A percentile compares a stretch with the other conserved stretches of the same genome.
Conservation (phyloP, 345 rosid genomes). For the Ailanthus altissimus region DNA sequence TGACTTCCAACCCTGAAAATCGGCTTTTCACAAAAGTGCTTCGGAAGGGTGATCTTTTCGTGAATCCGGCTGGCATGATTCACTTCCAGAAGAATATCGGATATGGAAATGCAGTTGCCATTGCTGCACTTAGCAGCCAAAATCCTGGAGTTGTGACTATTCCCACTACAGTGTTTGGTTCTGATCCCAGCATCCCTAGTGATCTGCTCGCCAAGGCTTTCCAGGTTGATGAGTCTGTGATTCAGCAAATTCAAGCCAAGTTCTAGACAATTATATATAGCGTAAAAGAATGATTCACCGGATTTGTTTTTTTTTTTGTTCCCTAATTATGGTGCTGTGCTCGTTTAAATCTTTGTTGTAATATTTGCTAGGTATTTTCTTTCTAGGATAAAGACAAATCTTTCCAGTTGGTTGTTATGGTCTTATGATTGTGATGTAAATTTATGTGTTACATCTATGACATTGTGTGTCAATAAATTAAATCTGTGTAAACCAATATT, state of each 20-base stretch:
- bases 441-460: too few species aligned
- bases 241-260: not conserved
- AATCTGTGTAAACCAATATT: too few species aligned
- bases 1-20: conserved; percentile 23
- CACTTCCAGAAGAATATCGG: conserved; percentile 18
- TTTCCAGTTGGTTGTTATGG: too few species aligned
- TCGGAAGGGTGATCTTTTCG: conserved; percentile 11
- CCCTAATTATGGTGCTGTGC: not conserved
- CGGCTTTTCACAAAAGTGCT: conserved; percentile 10
- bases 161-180: conserved; percentile 11
- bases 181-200: not conserved
- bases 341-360: not conserved
- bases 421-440: too few species aligned
- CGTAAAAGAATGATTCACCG: not conserved
- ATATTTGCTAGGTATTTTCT: not conserved
- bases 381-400: not conserved
- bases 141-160: conserved; percentile 17
- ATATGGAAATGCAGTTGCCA: not conserved
- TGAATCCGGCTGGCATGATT: conserved; percentile 7
- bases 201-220: conserved; percentile 19
- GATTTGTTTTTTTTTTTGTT: not conserved
- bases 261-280: not conserved
- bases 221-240: not conserved
- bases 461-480: too few species aligned
- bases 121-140: conserved; percentile 12